phyloP scores from a whole-genome alignment of 2,329 filamentous ascomycete species.

The Cladobotryum protrusum region DNA sequence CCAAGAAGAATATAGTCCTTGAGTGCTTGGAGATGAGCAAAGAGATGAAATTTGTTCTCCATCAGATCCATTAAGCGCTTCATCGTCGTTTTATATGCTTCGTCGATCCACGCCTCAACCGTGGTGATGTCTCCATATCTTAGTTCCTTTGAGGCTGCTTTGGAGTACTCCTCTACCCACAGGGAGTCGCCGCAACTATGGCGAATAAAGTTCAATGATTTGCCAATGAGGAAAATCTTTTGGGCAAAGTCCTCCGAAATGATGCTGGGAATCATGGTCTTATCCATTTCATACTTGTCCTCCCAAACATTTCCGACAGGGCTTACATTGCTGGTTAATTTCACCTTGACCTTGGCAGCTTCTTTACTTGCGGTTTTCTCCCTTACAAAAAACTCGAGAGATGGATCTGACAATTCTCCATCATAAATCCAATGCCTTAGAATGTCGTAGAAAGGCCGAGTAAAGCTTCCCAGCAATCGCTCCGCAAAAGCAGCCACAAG shows the following conservation, averaged over 20 bases:
- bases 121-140: constrained; percentile 89
- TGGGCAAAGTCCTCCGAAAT: constrained; percentile 90
- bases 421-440: constrained; percentile 97
- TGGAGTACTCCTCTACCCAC: constrained; percentile 95
- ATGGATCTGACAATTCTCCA: constrained; percentile 94
- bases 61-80: constrained; percentile 87
- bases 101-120: constrained; percentile 87
- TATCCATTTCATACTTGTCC: constrained; percentile 85
- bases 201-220: constrained; percentile 95
- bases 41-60: constrained; percentile 90
- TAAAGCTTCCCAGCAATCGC: constrained; percentile 77
- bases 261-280: constrained; percentile 85
- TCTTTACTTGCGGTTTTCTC: constrained; percentile 59
- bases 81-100: constrained; percentile 98
- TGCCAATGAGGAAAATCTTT: constrained; percentile 95
- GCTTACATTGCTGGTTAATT: neutral
- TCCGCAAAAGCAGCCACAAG: constrained; percentile 93
- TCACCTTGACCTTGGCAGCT: constrained; percentile 46
- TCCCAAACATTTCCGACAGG: constrained; percentile 88
- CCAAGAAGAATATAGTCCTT: constrained; percentile 94
- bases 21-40: constrained; percentile 82
- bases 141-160: constrained; percentile 84
- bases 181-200: constrained; percentile 89
- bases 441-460: constrained; percentile 93
- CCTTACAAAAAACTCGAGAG: constrained; percentile 88